phyloP scores from a whole-genome alignment of 192 early-diverging fungal species.

The Podila epigama region DNA sequence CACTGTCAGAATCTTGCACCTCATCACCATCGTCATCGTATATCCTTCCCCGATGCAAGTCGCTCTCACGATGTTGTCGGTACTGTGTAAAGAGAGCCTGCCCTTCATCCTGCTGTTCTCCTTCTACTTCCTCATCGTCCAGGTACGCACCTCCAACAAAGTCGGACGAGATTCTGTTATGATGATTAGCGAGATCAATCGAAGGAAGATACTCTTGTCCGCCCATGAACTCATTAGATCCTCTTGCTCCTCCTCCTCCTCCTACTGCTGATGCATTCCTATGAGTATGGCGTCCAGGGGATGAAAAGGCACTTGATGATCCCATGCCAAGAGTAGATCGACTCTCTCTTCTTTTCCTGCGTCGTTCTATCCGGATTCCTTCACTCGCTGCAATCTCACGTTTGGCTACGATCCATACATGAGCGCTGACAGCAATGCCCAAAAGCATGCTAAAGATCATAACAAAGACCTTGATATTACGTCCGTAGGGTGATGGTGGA shows the following conservation, averaged over 20 bases:
- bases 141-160: slow-evolving; percentile 4
- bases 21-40: background rate
- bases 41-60: background rate
- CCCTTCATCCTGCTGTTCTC: background rate
- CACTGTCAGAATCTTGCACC: slow-evolving; percentile 13
- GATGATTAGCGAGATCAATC: background rate
- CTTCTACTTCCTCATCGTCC: slow-evolving; percentile 6
- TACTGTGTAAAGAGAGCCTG: background rate
- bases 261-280: background rate
- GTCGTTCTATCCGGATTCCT: slow-evolving; percentile 31
- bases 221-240: slow-evolving; percentile 18
- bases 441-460: slow-evolving; percentile 46
- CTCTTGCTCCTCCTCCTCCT: slow-evolving; percentile 16
- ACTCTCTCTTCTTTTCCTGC: slow-evolving; percentile 27
- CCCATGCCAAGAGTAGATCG: background rate
- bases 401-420: slow-evolving; percentile 59
- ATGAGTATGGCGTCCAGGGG: background rate
- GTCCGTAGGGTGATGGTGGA: background rate
- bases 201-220: background rate
- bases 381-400: slow-evolving; percentile 52
- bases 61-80: background rate
- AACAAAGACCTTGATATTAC: slow-evolving; percentile 29
- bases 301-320: background rate
- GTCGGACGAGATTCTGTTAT: background rate
- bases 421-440: slow-evolving; percentile 54